phyloP scores from a whole-genome alignment of 352 stramenopile species.

The Achlya hypogyna region DNA sequence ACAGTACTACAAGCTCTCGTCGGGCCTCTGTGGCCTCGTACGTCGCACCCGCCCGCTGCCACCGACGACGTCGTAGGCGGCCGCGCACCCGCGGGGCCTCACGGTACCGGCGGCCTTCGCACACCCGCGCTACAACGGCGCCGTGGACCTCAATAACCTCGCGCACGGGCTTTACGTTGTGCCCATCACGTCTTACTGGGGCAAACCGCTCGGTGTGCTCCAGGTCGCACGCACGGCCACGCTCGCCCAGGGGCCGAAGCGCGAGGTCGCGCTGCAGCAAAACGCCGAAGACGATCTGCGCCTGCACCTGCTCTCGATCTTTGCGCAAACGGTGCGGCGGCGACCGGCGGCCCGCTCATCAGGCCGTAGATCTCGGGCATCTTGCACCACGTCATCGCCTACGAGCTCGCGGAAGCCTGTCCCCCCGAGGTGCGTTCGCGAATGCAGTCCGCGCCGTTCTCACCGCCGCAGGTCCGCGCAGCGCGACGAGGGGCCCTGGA shows the following conservation, averaged over 20 bases:
- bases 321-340: slow-evolving; percentile 27
- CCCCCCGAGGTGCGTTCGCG: slow-evolving; percentile 30
- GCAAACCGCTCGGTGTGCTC: slow-evolving; percentile 42
- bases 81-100: slow-evolving; percentile 10
- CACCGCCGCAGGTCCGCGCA: background rate
- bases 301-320: slow-evolving; percentile 45
- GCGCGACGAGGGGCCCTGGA: background rate
- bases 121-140: slow-evolving; percentile 58
- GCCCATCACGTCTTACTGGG: slow-evolving; percentile 46
- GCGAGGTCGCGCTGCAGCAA: slow-evolving; percentile 36
- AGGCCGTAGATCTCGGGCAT: slow-evolving; percentile 33
- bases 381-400: slow-evolving; percentile 40
- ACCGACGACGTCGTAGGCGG: background rate
- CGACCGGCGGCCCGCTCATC: background rate
- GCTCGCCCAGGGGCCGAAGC: slow-evolving; percentile 9
- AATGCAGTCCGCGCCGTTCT: background rate
- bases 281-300: slow-evolving; percentile 40
- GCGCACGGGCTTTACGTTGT: slow-evolving; percentile 48
- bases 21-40: slow-evolving; percentile 44
- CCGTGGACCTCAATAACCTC: slow-evolving; percentile 48
- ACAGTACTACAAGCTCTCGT: slow-evolving; percentile 49
- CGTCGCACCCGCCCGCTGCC: background rate
- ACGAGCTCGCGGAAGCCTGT: slow-evolving; percentile 42
- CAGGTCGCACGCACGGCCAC: slow-evolving; percentile 42
- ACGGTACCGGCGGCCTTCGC: slow-evolving; percentile 38